phyloP scores from a whole-genome alignment of 2,329 filamentous ascomycete genomes.

The Colletotrichum coccodes region DNA sequence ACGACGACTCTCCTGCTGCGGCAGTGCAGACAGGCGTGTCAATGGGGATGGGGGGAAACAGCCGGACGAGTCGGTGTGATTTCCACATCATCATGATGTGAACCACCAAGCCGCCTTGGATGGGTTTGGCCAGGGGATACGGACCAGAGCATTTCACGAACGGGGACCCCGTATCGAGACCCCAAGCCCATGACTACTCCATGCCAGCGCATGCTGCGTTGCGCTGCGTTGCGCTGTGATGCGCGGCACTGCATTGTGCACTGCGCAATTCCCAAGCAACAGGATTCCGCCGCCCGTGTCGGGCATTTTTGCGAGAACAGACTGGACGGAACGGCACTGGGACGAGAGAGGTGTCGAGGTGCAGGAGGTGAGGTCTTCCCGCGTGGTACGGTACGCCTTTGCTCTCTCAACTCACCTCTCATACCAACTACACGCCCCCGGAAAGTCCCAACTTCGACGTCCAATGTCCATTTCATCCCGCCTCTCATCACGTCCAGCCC shows the following conservation, averaged over 20 bases:
- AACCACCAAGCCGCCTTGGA: background rate
- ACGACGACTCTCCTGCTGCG: background rate
- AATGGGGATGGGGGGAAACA: background rate
- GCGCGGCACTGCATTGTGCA: background rate
- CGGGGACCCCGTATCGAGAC: background rate
- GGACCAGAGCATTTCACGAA: background rate
- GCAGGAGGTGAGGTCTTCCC: background rate
- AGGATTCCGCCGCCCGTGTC: conserved; percentile 12
- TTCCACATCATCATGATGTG: conserved; percentile 18
- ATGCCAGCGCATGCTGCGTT: conserved; percentile 6
- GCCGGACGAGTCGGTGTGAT: conserved; percentile 6
- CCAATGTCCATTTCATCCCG: background rate
- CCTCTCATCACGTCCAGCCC: conserved; percentile 3
- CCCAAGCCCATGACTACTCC: background rate
- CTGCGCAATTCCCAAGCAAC: background rate
- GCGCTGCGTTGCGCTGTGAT: conserved; percentile 1
- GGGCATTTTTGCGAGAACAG: conserved; percentile 21
- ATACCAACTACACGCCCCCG: conserved; percentile 2
- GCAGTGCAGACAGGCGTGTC: conserved; percentile 4
- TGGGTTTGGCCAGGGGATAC: background rate
- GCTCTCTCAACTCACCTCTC: background rate
- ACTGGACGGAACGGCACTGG: background rate
- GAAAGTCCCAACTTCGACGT: background rate
- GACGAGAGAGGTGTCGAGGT: background rate
- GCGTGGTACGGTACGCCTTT: background rate